Evolutionary conservation across 768 basidiomycete species (phyloP), one percentile per base, ranked within the genome.

Genomic region (Trametes punicea): DNA sequence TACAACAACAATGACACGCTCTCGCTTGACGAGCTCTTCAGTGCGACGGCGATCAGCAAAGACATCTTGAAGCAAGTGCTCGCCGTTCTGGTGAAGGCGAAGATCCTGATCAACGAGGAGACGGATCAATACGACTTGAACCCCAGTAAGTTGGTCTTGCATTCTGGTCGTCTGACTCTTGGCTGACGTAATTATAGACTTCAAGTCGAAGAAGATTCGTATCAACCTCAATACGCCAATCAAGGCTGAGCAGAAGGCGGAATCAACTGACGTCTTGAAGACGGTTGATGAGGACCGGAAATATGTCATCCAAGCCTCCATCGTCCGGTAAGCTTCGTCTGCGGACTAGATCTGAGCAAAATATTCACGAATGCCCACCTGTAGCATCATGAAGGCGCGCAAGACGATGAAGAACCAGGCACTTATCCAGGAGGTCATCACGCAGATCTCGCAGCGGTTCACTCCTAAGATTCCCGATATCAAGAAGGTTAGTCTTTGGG

Each of bases 221-320:
- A 88, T 96, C 58, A 91, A 93, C 64, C 75, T 96, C 55, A 96
- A 95, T 73, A 80, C 84, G 69, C 92, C 94, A 0, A 90, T 99
- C 73, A 96, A 93, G 77, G 85, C 93, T 1, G 97, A 98, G 70
- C 86, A 90, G 58, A 96, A 94, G 78, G 86, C 88, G 6, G 96
- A 98, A 67, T 82, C 87, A 8, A 80, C 80, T 0, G 93, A 97
- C 63, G 93, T 97, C 8, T 74, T 97, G 67, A 94, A 93, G 79
- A 90, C 85, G 6, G 94, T 98, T 5, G 96, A 97, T 62, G 95
- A 98, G 73, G 97, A 98, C 67, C 85, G 96, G 57, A 97, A 97
- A 80, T 90, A 95, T 64, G 85, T 94, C 56, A 93, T 97, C 51
- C 95, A 98, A 69, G 92, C 93, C 9, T 93, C 90, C 38, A 93